A percentile compares a stretch with the other conserved stretches of the same genome.
These are phyloP conservation scores for Sporisorium sorghi DNA, from an alignment of 1,284 basidiomycete species.

Conservation along the genomic window DNA sequence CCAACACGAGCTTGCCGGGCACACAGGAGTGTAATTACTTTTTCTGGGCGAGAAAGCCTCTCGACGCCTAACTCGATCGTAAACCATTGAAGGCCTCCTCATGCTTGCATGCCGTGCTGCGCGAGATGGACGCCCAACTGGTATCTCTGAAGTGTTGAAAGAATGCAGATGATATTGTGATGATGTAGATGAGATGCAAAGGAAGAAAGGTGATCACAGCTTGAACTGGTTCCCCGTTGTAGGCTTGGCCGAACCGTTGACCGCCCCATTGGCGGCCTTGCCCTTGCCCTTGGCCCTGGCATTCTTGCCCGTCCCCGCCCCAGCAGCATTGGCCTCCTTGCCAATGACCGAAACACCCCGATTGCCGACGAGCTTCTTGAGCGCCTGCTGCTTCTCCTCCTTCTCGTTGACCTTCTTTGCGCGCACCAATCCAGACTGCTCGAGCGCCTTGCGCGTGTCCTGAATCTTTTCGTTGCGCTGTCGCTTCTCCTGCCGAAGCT, in stretches of 20 bases:
- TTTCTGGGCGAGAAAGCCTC: slow-evolving; percentile 65
- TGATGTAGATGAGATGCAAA: slow-evolving; percentile 1
- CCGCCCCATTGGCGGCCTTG: slow-evolving; percentile 10
- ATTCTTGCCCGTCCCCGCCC: slow-evolving; percentile 35
- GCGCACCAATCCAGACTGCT: slow-evolving; percentile 73
- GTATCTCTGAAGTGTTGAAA: background rate
- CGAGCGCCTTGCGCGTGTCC: slow-evolving; percentile 76
- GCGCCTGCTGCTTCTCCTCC: slow-evolving; percentile 66
- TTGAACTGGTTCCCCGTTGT: slow-evolving; percentile 39
- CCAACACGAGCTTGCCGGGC: slow-evolving; percentile 25
- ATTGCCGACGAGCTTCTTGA: slow-evolving; percentile 65
- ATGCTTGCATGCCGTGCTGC: too few species aligned
- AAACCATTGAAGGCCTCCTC: background rate
- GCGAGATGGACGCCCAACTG: too few species aligned
- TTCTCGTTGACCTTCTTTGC: slow-evolving; percentile 45
- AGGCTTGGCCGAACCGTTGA: slow-evolving; percentile 15
- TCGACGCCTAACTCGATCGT: slow-evolving; percentile 20
- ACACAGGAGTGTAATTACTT: slow-evolving; percentile 67
- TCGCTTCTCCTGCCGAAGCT: slow-evolving; percentile 75
- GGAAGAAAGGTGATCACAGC: slow-evolving; percentile 15
- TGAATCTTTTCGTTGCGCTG: slow-evolving; percentile 77
- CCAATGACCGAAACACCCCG: slow-evolving; percentile 59
- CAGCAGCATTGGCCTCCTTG: slow-evolving; percentile 31
- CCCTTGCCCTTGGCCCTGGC: slow-evolving; percentile 33
- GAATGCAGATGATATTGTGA: slow-evolving; percentile 4